Conservation (phyloP, 805 yeast genomes). For the Starmerella tilneyi region DNA sequence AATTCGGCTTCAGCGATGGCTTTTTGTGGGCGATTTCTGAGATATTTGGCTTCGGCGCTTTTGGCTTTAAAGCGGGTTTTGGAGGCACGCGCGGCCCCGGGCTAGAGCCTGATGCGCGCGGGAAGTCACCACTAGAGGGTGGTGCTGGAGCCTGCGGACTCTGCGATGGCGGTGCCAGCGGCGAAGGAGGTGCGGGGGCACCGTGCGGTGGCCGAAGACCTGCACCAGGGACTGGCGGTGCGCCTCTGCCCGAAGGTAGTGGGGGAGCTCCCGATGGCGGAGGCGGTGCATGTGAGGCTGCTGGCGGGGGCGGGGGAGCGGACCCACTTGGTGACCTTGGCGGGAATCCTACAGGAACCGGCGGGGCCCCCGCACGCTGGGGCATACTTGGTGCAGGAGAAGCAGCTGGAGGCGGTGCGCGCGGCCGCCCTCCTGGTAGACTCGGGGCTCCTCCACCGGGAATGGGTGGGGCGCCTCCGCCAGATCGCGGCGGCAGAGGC, state of each 20-base stretch:
- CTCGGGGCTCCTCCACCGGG: constrained; percentile 14
- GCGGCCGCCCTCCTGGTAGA: constrained; percentile 17
- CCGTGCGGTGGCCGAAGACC: constrained; percentile 10
- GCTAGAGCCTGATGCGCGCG: background rate
- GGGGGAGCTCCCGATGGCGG: constrained; percentile 12
- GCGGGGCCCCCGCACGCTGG: constrained; percentile 22
- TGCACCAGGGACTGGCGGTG: constrained; percentile 8
- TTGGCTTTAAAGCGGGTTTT: constrained; percentile 16
- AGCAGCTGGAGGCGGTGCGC: constrained; percentile 27
- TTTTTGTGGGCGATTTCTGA: constrained; percentile 19
- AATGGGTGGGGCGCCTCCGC: background rate
- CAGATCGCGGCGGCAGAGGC: constrained; percentile 13
- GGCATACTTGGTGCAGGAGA: constrained; percentile 16
- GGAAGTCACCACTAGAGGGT: background rate
- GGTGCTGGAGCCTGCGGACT: background rate
- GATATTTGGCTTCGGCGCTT: constrained; percentile 17
- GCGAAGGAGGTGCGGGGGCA: constrained; percentile 9
- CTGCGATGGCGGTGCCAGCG: background rate
- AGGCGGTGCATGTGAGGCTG: constrained; percentile 9
- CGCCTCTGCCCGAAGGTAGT: constrained; percentile 15
- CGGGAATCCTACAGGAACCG: constrained; percentile 2
- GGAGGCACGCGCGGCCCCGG: constrained; percentile 13
- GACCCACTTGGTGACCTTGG: constrained; percentile 14
- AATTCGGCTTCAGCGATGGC: constrained; percentile 11
- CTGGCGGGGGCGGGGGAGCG: constrained; percentile 10